Conservation (phyloP, 352 stramenopile species). For the Albugo candida region DNA sequence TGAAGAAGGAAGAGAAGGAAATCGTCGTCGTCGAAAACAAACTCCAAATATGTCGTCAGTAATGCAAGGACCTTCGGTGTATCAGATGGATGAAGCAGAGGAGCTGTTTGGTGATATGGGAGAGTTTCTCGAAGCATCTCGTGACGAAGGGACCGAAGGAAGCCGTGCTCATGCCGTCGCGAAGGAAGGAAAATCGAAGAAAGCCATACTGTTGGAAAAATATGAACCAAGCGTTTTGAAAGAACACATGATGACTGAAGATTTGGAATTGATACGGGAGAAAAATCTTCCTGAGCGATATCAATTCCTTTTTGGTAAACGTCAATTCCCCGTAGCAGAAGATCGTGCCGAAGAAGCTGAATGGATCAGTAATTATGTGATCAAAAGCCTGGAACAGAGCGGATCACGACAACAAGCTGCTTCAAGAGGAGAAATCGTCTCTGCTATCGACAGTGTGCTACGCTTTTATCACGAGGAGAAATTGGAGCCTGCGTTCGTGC, state of each 20-base stretch:
- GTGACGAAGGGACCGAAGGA: slow-evolving; percentile 16
- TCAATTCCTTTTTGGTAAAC: slow-evolving; percentile 46
- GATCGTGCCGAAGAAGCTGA: slow-evolving; percentile 72
- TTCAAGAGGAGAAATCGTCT: slow-evolving; percentile 71
- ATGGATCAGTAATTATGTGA: slow-evolving; percentile 77
- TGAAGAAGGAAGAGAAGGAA: slow-evolving; percentile 63
- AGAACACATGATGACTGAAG: slow-evolving; percentile 78
- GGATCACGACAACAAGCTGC: slow-evolving; percentile 22
- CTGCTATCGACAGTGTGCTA: slow-evolving; percentile 72
- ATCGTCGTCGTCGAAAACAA: slow-evolving; percentile 44
- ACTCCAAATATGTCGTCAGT: slow-evolving; percentile 41
- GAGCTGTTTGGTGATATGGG: slow-evolving; percentile 81
- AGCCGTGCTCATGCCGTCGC: neutral
- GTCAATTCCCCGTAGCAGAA: slow-evolving; percentile 64
- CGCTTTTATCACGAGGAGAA: slow-evolving; percentile 82
- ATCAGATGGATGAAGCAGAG: slow-evolving; percentile 79
- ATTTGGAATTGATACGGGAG: slow-evolving; percentile 61
- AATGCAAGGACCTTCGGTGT: slow-evolving; percentile 76
- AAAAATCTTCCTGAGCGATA: slow-evolving; percentile 65
- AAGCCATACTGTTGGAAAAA: slow-evolving; percentile 69
- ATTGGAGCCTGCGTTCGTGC: slow-evolving; percentile 70
- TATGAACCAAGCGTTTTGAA: slow-evolving; percentile 75
- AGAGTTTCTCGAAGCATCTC: slow-evolving; percentile 67
- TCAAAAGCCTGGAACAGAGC: slow-evolving; percentile 52
- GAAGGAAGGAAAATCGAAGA: slow-evolving; percentile 38